These are phyloP conservation scores for Penicillium hordei DNA, from an alignment of 2,329 filamentous ascomycete species.

Conservation along the genomic window DNA sequence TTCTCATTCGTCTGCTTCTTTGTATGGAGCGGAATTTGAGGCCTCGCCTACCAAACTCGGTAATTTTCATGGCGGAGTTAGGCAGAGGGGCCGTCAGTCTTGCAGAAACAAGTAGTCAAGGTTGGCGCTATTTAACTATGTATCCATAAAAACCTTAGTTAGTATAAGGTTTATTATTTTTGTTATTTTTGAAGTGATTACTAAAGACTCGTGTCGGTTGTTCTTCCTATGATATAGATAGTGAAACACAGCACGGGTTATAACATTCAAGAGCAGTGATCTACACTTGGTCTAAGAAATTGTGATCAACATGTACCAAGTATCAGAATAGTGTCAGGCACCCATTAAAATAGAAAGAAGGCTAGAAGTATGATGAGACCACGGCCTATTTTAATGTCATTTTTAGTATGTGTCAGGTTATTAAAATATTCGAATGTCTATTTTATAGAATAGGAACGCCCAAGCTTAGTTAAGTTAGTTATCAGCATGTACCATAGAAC, in stretches of 20 bases:
- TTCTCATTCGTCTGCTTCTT: neutral
- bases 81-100: neutral
- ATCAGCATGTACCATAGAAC: neutral
- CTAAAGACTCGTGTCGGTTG: neutral
- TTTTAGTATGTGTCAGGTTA: neutral
- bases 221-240: neutral
- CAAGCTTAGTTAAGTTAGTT: too few relatives aligned
- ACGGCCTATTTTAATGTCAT: neutral
- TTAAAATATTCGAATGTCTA: neutral
- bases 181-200: neutral
- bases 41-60: neutral
- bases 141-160: neutral
- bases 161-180: neutral
- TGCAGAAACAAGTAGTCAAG: neutral
- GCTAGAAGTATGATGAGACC: neutral
- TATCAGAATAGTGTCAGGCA: neutral
- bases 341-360: neutral
- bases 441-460: neutral
- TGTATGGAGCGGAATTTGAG: neutral
- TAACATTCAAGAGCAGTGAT: too few relatives aligned
- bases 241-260: neutral
- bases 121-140: neutral
- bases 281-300: neutral
- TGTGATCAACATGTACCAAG: neutral
- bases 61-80: neutral